Evolutionary conservation across 2,329 filamentous ascomycete genomes (phyloP).

Genomic region (Xylariaceae sp.): DNA sequence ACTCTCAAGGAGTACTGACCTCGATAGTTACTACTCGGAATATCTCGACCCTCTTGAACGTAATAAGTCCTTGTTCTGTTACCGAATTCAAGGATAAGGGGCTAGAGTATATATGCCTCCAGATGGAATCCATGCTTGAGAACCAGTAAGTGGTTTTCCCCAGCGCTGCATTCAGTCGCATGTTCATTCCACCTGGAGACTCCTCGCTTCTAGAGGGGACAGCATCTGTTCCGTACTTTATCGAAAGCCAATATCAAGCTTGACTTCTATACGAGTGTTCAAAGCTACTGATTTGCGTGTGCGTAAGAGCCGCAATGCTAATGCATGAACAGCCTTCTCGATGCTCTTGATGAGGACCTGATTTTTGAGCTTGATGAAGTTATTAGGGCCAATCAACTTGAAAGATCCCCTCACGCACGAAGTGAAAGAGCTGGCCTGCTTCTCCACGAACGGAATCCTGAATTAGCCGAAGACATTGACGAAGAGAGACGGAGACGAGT

Average conservation of each 20-base stretch:
- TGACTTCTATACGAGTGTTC: neutral
- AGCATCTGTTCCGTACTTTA: neutral
- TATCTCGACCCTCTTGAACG: conserved; percentile 81
- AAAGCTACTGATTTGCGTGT: neutral
- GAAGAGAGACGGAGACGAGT: conserved; percentile 71
- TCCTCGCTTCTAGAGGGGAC: neutral
- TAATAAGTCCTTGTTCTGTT: conserved; percentile 81
- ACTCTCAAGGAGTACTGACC: conserved; percentile 28
- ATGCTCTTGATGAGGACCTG: conserved; percentile 84
- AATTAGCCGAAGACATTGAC: conserved; percentile 65
- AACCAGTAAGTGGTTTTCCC: conserved; percentile 58
- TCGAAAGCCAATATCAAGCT: neutral
- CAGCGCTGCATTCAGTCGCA: neutral
- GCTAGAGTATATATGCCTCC: conserved; percentile 88
- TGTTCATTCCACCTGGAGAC: neutral
- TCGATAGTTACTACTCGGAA: conserved; percentile 74
- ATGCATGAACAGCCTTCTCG: conserved; percentile 59
- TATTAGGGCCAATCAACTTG: conserved; percentile 80
- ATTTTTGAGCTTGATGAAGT: conserved; percentile 77
- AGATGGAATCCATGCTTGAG: conserved; percentile 89
- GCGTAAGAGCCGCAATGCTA: conserved; percentile 31
- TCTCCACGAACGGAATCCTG: conserved; percentile 66
- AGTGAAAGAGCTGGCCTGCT: conserved; percentile 71
- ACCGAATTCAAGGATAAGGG: conserved; percentile 85
- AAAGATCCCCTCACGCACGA: conserved; percentile 74